These are phyloP conservation scores for Carex arenaria DNA, from an alignment of 202 grass and related monocot species.

Conservation along the genomic window DNA sequence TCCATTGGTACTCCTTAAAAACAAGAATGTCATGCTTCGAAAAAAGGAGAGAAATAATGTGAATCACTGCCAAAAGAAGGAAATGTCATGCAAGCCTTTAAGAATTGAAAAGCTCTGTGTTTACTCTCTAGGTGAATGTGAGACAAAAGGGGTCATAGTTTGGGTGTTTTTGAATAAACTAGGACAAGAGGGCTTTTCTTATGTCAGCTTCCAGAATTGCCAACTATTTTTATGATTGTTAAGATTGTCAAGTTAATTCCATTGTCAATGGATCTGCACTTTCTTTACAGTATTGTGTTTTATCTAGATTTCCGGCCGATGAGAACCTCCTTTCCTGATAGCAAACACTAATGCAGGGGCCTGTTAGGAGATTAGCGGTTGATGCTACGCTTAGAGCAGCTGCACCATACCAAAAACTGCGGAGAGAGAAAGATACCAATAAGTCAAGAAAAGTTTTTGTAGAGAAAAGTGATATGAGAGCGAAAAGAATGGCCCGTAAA, in stretches of 20 bases:
- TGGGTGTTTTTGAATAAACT: neutral
- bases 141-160: neutral
- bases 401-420: constrained; percentile 94
- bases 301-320: constrained; percentile 5
- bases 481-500: constrained; percentile 99
- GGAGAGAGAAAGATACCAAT: constrained; percentile 56
- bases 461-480: constrained; percentile 98
- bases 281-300: constrained; percentile 7
- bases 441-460: constrained; percentile 92
- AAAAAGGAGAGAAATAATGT: neutral
- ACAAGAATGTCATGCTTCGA: neutral
- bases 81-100: neutral
- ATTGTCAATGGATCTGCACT: neutral
- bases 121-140: neutral
- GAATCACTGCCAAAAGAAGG: neutral
- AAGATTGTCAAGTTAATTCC: neutral
- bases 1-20: neutral
- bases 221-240: neutral
- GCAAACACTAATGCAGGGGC: constrained; percentile 60
- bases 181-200: neutral
- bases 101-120: neutral
- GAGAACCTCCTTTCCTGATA: constrained; percentile 21
- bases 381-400: constrained; percentile 99
- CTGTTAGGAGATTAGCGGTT: constrained; percentile 88
- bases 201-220: neutral